Conservation (phyloP, 805 yeast genomes). For the Zygosaccharomyces pseudorouxii region DNA sequence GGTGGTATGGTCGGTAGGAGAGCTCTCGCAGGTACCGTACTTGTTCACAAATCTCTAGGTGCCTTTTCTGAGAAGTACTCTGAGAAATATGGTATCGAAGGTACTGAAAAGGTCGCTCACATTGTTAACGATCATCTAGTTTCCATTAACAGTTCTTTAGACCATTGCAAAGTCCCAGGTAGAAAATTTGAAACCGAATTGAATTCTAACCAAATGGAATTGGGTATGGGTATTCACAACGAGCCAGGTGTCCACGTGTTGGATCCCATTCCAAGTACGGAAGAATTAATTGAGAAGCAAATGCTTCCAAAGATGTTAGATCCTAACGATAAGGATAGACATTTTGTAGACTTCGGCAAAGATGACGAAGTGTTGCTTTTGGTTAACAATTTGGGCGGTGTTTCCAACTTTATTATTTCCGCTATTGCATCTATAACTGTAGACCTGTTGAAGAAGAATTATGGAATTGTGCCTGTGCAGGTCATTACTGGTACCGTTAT, state of each 20-base stretch:
- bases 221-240: conserved; percentile 95
- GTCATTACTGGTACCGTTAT: conserved; percentile 73
- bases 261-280: conserved; percentile 62
- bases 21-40: conserved; percentile 86
- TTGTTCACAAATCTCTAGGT: conserved; percentile 83
- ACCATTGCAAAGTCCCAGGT: conserved; percentile 88
- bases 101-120: conserved; percentile 55
- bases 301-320: conserved; percentile 62
- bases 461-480: conserved; percentile 60
- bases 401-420: conserved; percentile 71
- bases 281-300: conserved; percentile 49
- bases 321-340: conserved; percentile 65
- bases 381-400: conserved; percentile 86
- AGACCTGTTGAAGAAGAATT: conserved; percentile 47
- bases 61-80: conserved; percentile 51
- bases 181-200: conserved; percentile 53
- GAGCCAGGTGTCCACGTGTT: conserved; percentile 73
- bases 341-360: conserved; percentile 64
- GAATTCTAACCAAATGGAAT: conserved; percentile 63
- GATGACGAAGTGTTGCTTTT: conserved; percentile 67
- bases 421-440: conserved; percentile 63
- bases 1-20: conserved; percentile 92
- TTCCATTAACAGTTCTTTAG: conserved; percentile 85
- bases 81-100: conserved; percentile 43
- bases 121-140: conserved; percentile 62